A percentile compares a stretch with the other conserved stretches of the same genome.
Conservation (phyloP, 2,329 filamentous ascomycete species). For the Cercospora beticola region DNA sequence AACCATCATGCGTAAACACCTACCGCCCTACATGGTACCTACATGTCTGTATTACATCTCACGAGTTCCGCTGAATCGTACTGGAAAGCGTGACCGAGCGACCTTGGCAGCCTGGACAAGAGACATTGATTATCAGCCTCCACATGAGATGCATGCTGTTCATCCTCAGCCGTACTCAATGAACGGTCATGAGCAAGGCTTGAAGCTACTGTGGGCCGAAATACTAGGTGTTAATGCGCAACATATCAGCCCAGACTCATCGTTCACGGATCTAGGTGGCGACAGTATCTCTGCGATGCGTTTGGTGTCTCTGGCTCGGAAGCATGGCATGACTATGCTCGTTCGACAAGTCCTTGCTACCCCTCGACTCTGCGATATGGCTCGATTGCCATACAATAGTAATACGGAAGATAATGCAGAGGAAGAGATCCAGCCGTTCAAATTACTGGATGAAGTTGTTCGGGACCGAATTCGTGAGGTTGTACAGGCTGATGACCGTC, state of each 20-base stretch:
- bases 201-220: neutral
- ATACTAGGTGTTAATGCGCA: neutral
- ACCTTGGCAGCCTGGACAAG: neutral
- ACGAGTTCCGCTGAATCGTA: neutral
- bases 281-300: neutral
- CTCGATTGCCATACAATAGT: neutral
- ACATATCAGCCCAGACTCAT: neutral
- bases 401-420: neutral
- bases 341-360: neutral
- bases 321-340: neutral
- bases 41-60: neutral
- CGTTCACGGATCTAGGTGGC: neutral
- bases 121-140: neutral
- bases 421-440: neutral
- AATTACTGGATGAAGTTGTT: neutral
- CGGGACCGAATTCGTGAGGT: neutral
- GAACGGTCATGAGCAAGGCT: neutral
- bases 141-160: neutral
- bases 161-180: neutral
- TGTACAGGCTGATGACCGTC: neutral
- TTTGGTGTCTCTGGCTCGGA: neutral
- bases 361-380: neutral
- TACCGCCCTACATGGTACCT: neutral
- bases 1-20: neutral
- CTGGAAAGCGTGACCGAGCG: neutral